Conservation (phyloP, 805 yeast genomes). For the Candida mattraensis region DNA sequence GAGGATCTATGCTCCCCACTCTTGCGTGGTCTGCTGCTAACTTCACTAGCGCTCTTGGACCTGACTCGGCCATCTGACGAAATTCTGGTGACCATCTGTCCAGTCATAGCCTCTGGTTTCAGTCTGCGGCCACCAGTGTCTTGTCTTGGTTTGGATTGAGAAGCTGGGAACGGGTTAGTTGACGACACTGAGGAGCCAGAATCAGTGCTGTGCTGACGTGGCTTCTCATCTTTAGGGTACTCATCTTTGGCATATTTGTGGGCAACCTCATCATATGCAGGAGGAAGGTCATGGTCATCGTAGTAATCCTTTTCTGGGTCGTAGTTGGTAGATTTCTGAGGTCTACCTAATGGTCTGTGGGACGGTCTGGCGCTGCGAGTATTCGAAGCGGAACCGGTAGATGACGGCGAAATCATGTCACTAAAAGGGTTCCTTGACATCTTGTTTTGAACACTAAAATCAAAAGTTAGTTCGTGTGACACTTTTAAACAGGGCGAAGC, state of each 20-base stretch:
- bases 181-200: slow-evolving; percentile 18
- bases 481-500: neutral
- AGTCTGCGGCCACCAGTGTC: slow-evolving; percentile 25
- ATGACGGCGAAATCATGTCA: slow-evolving; percentile 42
- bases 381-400: slow-evolving; percentile 29
- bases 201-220: slow-evolving; percentile 21
- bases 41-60: slow-evolving; percentile 34
- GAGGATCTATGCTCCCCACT: slow-evolving; percentile 18
- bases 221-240: slow-evolving; percentile 55
- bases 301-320: slow-evolving; percentile 30
- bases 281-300: slow-evolving; percentile 44
- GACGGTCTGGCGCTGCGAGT: slow-evolving; percentile 17
- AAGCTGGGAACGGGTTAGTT: slow-evolving; percentile 29
- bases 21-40: slow-evolving; percentile 14
- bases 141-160: slow-evolving; percentile 17
- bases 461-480: slow-evolving; percentile 2
- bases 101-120: slow-evolving; percentile 22
- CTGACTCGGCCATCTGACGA: slow-evolving; percentile 32
- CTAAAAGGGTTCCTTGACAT: slow-evolving; percentile 55
- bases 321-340: slow-evolving; percentile 1
- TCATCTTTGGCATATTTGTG: slow-evolving; percentile 39
- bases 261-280: slow-evolving; percentile 70
- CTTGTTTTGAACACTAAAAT: slow-evolving; percentile 14
- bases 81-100: slow-evolving; percentile 27
- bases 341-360: slow-evolving; percentile 31